Evolutionary conservation across 1,139 yeast species (phyloP), one percentile per base, ranked within the genome.

Genomic region (Yamadazyma triangularis): DNA sequence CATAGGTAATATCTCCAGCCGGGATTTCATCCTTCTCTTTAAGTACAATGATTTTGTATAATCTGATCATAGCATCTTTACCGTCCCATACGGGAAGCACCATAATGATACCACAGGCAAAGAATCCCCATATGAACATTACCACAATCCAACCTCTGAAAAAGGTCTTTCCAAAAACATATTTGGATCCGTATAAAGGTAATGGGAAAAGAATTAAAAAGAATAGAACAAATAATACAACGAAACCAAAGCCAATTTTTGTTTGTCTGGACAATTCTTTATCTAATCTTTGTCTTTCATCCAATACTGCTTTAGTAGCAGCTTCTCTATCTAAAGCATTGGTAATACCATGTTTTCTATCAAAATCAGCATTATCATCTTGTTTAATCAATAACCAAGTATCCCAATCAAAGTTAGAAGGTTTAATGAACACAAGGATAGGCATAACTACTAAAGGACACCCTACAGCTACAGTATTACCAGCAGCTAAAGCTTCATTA

Each of bases 61-160:
- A 30, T 30, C 30, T 31, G 18, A 32, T 30, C 9, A 56, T 31
- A 2, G 52, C 40, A 13, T 33, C 33, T 31, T 34, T 41, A 8
- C 64, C 63, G 40, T 65, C 66, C 44, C 52, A 58, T 12, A 66
- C 37, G 18, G 73, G 72, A 35, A 51, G 51, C 16, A 63, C 34
- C 23, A 61, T 56, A 31, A 66, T 63, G 31, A 49, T 51, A 7
- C 45, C 30, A 8, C 61, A 57, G 4, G 70, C 61, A 9, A 51
- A 24, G 16, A 64, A 31, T 9, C 58, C 42, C 56, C 60, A 55
- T 5, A 60, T 48, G 38, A 56, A 44, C 51, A 56, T 50, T 5
- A 62, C 51, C 10, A 58, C 46, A 26, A 58, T 50, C 46, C 57
- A 58, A 4, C 53, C 61, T n/a, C 50, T 49, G 39, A 62, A 61